These are phyloP conservation scores for Linaria vulgaris DNA, from an alignment of 257 asterid genomes.

Conservation along the genomic window DNA sequence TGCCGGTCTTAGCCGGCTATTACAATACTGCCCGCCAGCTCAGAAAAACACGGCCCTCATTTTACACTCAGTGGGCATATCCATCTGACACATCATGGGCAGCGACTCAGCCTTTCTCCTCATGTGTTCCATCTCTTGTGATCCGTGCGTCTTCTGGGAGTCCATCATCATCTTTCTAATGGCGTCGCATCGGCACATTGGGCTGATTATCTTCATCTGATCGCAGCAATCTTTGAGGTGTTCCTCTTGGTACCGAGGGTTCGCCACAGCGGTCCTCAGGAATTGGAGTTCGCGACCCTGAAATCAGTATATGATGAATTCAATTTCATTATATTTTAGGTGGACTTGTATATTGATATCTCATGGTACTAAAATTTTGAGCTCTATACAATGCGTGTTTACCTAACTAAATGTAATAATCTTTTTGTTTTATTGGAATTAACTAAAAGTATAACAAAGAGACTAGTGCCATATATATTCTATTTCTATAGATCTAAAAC, in stretches of 20 bases:
- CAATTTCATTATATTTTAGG: no score
- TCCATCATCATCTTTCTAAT: slow-evolving; percentile 20
- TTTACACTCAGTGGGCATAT: slow-evolving; percentile 4
- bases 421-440: no score
- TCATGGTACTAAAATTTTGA: no score
- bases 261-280: slow-evolving; percentile 22
- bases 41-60: slow-evolving; percentile 1
- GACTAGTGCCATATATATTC: no score
- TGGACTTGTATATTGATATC: no score
- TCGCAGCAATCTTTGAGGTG: slow-evolving; percentile 26
- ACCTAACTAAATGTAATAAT: no score
- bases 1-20: no score
- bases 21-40: neutral
- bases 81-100: slow-evolving; percentile 17
- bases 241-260: neutral
- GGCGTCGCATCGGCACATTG: slow-evolving; percentile 22
- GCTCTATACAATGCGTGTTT: no score
- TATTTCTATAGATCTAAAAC: no score
- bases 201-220: slow-evolving; percentile 15
- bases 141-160: slow-evolving; percentile 6
- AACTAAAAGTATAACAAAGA: no score
- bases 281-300: neutral
- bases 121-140: slow-evolving; percentile 10
- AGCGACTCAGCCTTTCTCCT: slow-evolving; percentile 11
- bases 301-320: no score